A percentile compares a stretch with the other conserved stretches of the same genome.
Conservation (phyloP, 805 yeast genomes). For the Phaffomyces opuntiae region DNA sequence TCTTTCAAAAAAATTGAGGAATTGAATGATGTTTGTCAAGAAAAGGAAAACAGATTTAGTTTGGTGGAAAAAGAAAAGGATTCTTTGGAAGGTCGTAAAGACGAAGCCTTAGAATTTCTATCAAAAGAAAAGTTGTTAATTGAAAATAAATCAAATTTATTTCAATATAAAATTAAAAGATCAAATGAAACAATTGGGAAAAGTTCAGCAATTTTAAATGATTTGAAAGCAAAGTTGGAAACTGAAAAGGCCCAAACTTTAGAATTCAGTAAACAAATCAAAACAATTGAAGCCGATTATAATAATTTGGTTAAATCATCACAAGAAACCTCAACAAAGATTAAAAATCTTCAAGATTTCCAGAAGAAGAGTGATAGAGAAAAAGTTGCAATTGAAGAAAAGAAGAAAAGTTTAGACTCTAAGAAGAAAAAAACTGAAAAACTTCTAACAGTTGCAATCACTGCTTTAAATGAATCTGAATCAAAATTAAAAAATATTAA, state of each 20-base stretch:
- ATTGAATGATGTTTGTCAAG: constrained; percentile 73
- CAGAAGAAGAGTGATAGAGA: constrained; percentile 45
- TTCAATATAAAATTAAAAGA: constrained; percentile 43
- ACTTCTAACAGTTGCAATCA: constrained; percentile 40
- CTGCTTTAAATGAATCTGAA: constrained; percentile 37
- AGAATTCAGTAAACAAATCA: constrained; percentile 33
- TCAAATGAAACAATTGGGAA: constrained; percentile 34
- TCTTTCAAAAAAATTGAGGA: constrained; percentile 54
- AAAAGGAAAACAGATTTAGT: constrained; percentile 72
- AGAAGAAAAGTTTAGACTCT: constrained; percentile 52
- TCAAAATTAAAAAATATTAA: constrained; percentile 39
- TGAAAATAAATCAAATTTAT: constrained; percentile 44
- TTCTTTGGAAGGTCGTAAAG: constrained; percentile 54
- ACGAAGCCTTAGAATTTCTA: constrained; percentile 61
- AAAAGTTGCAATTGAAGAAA: constrained; percentile 69
- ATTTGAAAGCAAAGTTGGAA: constrained; percentile 34
- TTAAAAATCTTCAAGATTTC: constrained; percentile 26
- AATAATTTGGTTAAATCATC: constrained; percentile 17
- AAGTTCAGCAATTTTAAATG: constrained; percentile 31
- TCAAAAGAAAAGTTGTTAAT: constrained; percentile 55
- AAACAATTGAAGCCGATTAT: constrained; percentile 25
- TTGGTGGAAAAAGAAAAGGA: constrained; percentile 73
- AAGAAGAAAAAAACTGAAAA: constrained; percentile 57
- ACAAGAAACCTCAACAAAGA: constrained; percentile 19
- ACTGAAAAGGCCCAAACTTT: constrained; percentile 36